These are phyloP conservation scores for Ajuga reptans DNA, from an alignment of 305 asterid genomes.

Conservation along the genomic window DNA sequence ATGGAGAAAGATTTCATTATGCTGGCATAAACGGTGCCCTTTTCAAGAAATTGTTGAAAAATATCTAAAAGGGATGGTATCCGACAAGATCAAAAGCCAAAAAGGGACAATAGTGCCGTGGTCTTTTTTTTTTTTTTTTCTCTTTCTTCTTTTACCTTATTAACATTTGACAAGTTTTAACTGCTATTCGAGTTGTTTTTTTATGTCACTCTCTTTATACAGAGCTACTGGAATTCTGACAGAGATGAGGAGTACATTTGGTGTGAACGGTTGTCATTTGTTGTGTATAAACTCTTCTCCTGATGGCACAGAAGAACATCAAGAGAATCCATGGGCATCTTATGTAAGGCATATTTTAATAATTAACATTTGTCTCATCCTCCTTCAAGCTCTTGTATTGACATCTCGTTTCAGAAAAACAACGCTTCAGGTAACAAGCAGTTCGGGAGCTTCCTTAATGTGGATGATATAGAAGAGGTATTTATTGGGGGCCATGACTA, in stretches of 20 bases:
- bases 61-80: background rate
- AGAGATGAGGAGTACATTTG: conserved; percentile 81
- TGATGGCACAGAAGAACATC: conserved; percentile 48
- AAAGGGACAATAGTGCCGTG: conserved; percentile 1
- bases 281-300: conserved; percentile 74
- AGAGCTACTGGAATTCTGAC: conserved; percentile 68
- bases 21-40: conserved; percentile 1
- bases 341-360: conserved; percentile 44
- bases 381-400: conserved; percentile 18
- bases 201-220: conserved; percentile 28
- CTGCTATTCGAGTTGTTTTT: background rate
- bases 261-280: conserved; percentile 68
- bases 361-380: conserved; percentile 12
- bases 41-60: conserved; percentile 2
- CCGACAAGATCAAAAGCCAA: conserved; percentile 7
- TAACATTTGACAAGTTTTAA: conserved; percentile 20
- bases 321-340: conserved; percentile 65
- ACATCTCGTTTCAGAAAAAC: conserved; percentile 48
- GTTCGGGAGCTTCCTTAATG: conserved; percentile 62
- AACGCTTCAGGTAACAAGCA: conserved; percentile 38
- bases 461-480: conserved; percentile 86
- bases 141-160: too few species aligned
- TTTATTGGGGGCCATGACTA: conserved; percentile 21
- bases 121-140: conserved; percentile 13
- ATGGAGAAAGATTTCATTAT: background rate